These are phyloP conservation scores for Leishmania tropica DNA, from an alignment of 208 protist genomes.

Conservation along the genomic window DNA sequence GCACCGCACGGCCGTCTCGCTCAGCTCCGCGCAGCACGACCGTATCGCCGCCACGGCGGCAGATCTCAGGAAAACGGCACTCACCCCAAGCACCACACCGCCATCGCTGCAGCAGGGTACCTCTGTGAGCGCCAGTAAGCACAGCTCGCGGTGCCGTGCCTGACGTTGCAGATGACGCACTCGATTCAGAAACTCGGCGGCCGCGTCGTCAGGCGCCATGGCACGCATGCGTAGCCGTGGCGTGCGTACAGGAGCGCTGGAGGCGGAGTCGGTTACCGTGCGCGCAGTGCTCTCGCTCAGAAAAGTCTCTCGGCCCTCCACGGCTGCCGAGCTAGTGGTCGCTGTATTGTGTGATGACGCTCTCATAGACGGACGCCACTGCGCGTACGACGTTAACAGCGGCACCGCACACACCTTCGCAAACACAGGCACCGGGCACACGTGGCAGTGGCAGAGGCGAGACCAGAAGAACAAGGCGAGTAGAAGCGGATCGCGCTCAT, in stretches of 20 bases:
- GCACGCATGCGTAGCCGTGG: not conserved
- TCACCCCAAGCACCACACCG: conserved; percentile 21
- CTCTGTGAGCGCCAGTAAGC: conserved; percentile 3
- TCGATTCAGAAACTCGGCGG: not conserved
- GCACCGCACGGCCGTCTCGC: not conserved
- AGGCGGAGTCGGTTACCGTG: not conserved
- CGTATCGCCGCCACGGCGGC: not conserved
- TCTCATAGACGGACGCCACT: not conserved
- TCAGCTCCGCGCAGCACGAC: conserved; percentile 4
- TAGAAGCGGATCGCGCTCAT: conserved; percentile 2
- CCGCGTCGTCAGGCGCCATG: not conserved
- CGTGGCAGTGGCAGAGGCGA: conserved; percentile 19
- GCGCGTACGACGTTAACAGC: conserved; percentile 12
- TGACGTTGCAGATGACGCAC: conserved; percentile 9
- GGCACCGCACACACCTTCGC: conserved; percentile 15
- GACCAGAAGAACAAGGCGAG: conserved; percentile 27
- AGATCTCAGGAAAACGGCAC: conserved; percentile 19
- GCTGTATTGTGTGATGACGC: not conserved
- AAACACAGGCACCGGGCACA: conserved; percentile 15
- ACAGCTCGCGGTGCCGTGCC: conserved; percentile 20
- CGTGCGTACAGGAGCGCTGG: not conserved
- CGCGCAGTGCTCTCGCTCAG: not conserved
- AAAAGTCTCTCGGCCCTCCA: not conserved
- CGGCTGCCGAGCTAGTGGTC: not conserved
- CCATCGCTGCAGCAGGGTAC: not conserved